Conservation (phyloP, 1,284 basidiomycete species). For the Puccinia polysora region DNA sequence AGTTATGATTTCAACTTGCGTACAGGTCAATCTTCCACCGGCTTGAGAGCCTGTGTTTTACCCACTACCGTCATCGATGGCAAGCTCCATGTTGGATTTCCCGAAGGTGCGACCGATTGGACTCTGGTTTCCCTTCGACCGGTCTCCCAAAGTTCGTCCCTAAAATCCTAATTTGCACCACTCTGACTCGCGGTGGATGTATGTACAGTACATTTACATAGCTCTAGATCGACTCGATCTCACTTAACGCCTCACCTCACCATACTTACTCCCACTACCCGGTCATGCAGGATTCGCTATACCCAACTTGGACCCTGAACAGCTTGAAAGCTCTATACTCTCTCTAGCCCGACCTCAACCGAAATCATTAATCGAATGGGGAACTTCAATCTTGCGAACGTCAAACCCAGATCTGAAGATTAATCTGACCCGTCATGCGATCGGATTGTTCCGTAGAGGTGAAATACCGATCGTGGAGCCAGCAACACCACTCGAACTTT, state of each 20-base stretch:
- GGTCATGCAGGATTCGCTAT: conserved; percentile 30
- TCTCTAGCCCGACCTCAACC: conserved; percentile 46
- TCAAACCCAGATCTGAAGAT: conserved; percentile 50
- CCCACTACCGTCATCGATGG: conserved; percentile 46
- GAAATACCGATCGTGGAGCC: conserved; percentile 45
- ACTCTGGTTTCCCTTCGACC: conserved; percentile 50
- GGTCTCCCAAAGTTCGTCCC: conserved; percentile 49
- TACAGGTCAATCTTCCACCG: conserved; percentile 52
- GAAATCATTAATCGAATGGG: conserved; percentile 51
- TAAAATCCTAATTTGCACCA: conserved; percentile 9
- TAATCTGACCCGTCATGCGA: conserved; percentile 50
- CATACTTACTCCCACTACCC: not conserved
- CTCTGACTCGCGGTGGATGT: too few relatives aligned
- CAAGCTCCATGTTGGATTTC: conserved; percentile 48
- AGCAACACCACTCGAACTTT: conserved; percentile 45
- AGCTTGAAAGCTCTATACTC: conserved; percentile 44
- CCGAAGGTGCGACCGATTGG: conserved; percentile 47
- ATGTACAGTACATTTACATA: too few relatives aligned
- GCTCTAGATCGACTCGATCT: not conserved
- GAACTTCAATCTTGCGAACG: conserved; percentile 51
- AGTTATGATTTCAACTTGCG: conserved; percentile 52
- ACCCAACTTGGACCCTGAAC: conserved; percentile 18
- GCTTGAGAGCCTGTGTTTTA: conserved; percentile 51
- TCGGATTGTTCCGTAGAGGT: conserved; percentile 49
- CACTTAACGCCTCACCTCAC: not conserved